phyloP scores from a whole-genome alignment of 495 filamentous ascomycete species.

The Aspergillus egyptiacus region DNA sequence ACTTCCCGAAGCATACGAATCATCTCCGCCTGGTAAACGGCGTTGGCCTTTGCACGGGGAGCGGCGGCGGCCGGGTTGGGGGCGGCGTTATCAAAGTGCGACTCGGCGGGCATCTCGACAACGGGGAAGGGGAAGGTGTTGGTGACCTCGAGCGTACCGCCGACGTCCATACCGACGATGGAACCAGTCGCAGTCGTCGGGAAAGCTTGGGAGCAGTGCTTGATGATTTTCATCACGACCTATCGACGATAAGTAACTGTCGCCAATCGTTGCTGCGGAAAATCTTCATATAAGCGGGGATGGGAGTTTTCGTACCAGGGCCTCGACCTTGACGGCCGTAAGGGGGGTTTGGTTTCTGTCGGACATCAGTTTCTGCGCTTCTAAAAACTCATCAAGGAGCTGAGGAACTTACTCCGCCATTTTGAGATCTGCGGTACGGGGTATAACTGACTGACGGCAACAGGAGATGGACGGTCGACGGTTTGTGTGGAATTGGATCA shows the following conservation, averaged over 20 bases:
- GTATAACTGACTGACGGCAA: conserved; percentile 18
- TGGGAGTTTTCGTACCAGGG: conserved; percentile 56
- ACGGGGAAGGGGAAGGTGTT: conserved; percentile 94
- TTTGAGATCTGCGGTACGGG: conserved; percentile 29
- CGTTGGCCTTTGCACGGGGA: conserved; percentile 84
- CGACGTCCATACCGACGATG: conserved; percentile 87
- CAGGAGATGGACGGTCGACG: conserved; percentile 26
- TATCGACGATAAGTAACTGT: conserved; percentile 27
- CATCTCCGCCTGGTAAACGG: conserved; percentile 92
- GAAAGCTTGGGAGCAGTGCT: conserved; percentile 80
- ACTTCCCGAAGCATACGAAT: conserved; percentile 93
- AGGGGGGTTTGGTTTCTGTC: conserved; percentile 56
- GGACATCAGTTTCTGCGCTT: conserved; percentile 11
- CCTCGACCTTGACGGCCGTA: conserved; percentile 78
- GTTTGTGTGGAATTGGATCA: conserved; percentile 48
- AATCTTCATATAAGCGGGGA: conserved; percentile 23
- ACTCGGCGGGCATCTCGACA: conserved; percentile 66
- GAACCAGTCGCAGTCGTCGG: conserved; percentile 86
- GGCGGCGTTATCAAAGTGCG: conserved; percentile 71
- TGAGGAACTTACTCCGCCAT: conserved; percentile 41
- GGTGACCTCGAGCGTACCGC: conserved; percentile 79
- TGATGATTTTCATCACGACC: conserved; percentile 97
- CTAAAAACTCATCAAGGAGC: neutral
- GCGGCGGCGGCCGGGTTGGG: conserved; percentile 79
- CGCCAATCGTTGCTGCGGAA: conserved; percentile 5